Percentiles rank a stretch among this genome's conserved stretches.
phyloP scores from a whole-genome alignment of 257 asterid genomes.

The Cruciata laevipes region DNA sequence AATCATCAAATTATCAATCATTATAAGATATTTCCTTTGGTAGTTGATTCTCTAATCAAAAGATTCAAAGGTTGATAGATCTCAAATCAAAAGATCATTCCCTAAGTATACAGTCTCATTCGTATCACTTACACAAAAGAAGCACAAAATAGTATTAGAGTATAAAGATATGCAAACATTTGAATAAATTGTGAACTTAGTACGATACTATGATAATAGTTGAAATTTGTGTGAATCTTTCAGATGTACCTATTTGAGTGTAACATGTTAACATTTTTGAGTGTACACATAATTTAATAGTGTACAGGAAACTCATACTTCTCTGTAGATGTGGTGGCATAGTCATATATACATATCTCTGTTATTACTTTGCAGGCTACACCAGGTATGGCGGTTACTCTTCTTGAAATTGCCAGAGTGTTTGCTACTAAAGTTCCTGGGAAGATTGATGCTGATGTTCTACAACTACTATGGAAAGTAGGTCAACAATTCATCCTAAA shows the following conservation, averaged over 20 bases:
- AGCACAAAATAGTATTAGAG: too few relatives aligned
- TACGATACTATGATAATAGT: not conserved
- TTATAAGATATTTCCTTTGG: too few relatives aligned
- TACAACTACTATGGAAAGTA: constrained; percentile 98
- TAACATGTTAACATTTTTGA: not conserved
- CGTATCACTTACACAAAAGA: too few relatives aligned
- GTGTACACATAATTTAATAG: too few relatives aligned
- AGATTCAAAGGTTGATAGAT: too few relatives aligned
- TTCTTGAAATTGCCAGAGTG: constrained; percentile 93
- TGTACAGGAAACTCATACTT: too few relatives aligned
- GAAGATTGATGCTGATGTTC: constrained; percentile 97
- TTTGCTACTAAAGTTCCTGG: constrained; percentile 99
- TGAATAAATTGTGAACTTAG: not conserved
- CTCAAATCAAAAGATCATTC: too few relatives aligned
- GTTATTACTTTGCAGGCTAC: constrained; percentile 63
- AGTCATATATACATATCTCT: constrained; percentile 6
- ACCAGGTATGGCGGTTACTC: constrained; percentile 99
- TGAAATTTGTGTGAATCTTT: not conserved
- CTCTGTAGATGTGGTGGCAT: not conserved
- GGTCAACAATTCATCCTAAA: constrained; percentile 19
- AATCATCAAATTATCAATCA: too few relatives aligned
- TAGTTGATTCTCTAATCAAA: too few relatives aligned
- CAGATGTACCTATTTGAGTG: not conserved
- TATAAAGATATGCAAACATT: too few relatives aligned
- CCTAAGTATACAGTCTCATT: too few relatives aligned